phyloP scores from a whole-genome alignment of 257 asterid species.

The Rehmannia glutinosa region DNA sequence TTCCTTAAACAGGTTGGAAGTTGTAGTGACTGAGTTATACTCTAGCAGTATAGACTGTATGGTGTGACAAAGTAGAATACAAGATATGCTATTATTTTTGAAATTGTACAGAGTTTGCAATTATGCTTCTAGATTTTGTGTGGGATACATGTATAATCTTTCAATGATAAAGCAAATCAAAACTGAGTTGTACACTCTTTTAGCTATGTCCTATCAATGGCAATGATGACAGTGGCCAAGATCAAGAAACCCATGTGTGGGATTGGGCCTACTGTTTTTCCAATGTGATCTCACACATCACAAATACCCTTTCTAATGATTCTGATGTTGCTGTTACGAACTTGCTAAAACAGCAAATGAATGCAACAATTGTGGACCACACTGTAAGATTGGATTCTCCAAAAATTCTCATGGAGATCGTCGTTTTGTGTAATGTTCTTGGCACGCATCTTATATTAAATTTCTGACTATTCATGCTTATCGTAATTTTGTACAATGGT shows the following conservation, averaged over 20 bases:
- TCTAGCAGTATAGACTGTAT: no score
- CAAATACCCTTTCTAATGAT: constrained; percentile 17
- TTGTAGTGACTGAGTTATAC: no score
- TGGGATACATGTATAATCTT: constrained; percentile 22
- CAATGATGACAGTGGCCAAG: constrained; percentile 37
- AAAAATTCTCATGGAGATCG: no score
- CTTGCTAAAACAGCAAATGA: constrained; percentile 18
- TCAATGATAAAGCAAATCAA: constrained; percentile 38
- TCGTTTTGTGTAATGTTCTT: neutral
- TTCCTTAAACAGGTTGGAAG: no score
- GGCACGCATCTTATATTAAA: no score
- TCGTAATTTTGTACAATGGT: no score
- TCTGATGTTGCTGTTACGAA: constrained; percentile 6
- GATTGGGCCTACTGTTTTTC: constrained; percentile 44
- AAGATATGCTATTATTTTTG: neutral
- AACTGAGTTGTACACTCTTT: constrained; percentile 30
- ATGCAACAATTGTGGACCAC: constrained; percentile 14
- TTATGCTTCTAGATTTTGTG: constrained; percentile 1
- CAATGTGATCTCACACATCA: constrained; percentile 25
- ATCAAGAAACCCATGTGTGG: constrained; percentile 49
- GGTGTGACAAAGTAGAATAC: neutral
- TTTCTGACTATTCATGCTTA: no score
- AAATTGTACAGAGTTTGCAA: neutral
- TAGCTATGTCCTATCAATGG: constrained; percentile 21
- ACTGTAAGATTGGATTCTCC: no score